Evolutionary conservation across 306 rosid species (phyloP).

Genomic region (Coriaria nepalensis): DNA sequence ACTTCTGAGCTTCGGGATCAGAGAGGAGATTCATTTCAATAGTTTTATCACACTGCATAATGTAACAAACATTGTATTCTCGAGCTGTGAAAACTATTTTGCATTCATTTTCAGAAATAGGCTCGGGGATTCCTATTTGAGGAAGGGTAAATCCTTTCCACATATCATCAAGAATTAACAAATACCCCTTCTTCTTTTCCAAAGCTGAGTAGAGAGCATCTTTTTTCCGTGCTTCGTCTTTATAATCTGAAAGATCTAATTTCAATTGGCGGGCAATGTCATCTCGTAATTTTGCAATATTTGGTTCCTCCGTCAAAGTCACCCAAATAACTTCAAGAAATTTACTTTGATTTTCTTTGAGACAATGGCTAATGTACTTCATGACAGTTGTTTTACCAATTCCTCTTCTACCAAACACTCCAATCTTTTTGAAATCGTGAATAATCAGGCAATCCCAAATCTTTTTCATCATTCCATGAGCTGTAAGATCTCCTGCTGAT

Average conservation of each 20-base stretch:
- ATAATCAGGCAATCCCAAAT: neutral
- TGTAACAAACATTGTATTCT: neutral
- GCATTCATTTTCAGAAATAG: neutral
- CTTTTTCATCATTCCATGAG: neutral
- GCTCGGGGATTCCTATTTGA: neutral
- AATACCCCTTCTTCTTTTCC: neutral
- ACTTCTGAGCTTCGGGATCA: neutral
- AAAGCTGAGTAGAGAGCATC: neutral
- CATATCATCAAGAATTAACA: slow-evolving; percentile 12
- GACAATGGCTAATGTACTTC: slow-evolving; percentile 1
- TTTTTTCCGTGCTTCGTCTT: neutral
- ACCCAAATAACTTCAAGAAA: too few relatives aligned
- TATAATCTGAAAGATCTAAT: neutral
- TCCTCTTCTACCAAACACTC: slow-evolving; percentile 14
- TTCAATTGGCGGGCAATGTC: neutral
- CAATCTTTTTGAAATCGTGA: neutral
- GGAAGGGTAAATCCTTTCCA: neutral
- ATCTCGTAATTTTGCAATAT: neutral
- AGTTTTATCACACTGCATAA: neutral
- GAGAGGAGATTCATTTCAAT: neutral
- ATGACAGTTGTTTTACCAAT: slow-evolving; percentile 15
- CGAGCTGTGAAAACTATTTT: neutral
- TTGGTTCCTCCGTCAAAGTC: neutral
- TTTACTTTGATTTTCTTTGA: neutral
- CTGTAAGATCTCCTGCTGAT: too few relatives aligned